Percentiles rank a stretch among this genome's conserved stretches.
phyloP scores from a whole-genome alignment of 257 asterid genomes.

The Ballota nigra region DNA sequence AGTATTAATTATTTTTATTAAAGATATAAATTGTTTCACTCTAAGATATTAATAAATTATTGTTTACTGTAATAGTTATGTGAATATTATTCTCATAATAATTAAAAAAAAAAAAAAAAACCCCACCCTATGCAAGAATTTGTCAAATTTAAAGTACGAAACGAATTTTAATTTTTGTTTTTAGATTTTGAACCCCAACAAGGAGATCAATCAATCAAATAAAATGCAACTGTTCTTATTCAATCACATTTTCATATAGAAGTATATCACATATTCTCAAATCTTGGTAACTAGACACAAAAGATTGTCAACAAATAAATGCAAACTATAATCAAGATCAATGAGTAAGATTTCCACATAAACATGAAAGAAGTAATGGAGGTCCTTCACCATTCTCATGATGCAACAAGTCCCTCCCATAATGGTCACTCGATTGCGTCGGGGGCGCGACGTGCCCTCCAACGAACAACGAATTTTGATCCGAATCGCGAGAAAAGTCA shows the following conservation, averaged over 20 bases:
- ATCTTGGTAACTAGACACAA: background rate
- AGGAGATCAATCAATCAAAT: constrained; percentile 10
- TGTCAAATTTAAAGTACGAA: no score
- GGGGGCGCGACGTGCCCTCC: constrained; percentile 53
- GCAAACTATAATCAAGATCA: background rate
- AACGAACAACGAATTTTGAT: constrained; percentile 39
- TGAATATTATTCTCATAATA: no score
- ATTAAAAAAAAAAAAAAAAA: no score
- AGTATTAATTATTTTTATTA: no score
- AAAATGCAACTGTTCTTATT: constrained; percentile 9
- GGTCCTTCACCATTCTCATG: constrained; percentile 41
- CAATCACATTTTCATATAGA: background rate
- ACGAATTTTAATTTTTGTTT: no score
- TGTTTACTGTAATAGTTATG: no score
- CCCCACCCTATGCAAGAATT: no score
- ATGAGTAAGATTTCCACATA: constrained; percentile 52
- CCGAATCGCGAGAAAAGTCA: constrained; percentile 41
- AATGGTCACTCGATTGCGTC: constrained; percentile 29
- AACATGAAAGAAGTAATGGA: constrained; percentile 49
- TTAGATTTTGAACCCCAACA: background rate
- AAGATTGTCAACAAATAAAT: background rate
- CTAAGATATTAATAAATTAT: no score
- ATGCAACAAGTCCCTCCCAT: constrained; percentile 35
- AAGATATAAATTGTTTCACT: no score
- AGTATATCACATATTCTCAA: background rate